phyloP scores from a whole-genome alignment of 768 basidiomycete species.

The Naganishia friedmannii region DNA sequence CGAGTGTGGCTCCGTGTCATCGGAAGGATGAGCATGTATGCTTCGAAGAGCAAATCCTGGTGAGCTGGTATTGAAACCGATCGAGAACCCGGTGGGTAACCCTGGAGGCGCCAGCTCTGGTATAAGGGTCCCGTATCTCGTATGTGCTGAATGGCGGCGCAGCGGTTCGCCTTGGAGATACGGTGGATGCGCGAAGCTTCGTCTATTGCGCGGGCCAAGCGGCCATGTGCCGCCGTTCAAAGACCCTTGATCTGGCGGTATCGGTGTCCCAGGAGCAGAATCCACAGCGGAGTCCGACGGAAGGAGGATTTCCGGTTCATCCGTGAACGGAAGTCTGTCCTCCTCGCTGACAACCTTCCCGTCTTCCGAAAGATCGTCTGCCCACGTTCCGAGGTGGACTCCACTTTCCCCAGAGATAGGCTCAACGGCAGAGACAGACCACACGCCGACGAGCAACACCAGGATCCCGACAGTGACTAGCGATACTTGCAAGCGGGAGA shows the following conservation, averaged over 20 bases:
- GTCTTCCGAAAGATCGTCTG: constrained; percentile 37
- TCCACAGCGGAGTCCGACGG: neutral
- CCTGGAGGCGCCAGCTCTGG: constrained; percentile 44
- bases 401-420: constrained; percentile 60
- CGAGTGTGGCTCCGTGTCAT: neutral
- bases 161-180: neutral
- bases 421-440: constrained; percentile 70
- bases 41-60: constrained; percentile 49
- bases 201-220: neutral
- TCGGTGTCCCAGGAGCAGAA: constrained; percentile 4
- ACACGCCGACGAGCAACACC: constrained; percentile 78
- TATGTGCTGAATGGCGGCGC: constrained; percentile 22
- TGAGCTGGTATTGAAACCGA: constrained; percentile 50
- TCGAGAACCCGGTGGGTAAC: constrained; percentile 48
- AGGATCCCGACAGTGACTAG: constrained; percentile 74
- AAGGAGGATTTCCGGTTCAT: constrained; percentile 24
- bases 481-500: constrained; percentile 66
- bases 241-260: neutral
- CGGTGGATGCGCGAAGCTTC: neutral
- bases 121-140: constrained; percentile 46
- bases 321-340: constrained; percentile 20
- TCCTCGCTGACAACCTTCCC: constrained; percentile 3
- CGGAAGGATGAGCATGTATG: constrained; percentile 20
- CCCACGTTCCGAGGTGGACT: constrained; percentile 52
- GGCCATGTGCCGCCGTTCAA: neutral